phyloP scores from a whole-genome alignment of 495 filamentous ascomycete species.

The Trichocladium uniseriatum region DNA sequence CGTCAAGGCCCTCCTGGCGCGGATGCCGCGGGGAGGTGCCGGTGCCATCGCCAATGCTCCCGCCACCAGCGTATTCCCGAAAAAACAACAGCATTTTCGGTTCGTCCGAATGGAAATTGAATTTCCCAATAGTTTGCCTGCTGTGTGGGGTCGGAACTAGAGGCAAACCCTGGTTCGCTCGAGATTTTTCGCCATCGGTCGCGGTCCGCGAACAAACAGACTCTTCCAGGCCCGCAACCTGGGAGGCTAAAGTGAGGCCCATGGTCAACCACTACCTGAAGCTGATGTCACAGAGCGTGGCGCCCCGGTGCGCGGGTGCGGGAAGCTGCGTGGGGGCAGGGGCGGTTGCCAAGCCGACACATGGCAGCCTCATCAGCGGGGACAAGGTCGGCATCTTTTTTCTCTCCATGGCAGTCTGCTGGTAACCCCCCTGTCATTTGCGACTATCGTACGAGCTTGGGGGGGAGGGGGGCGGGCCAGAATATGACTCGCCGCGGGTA shows the following conservation, averaged over 20 bases:
- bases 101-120: background rate
- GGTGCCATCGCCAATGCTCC: too few species aligned
- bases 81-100: background rate
- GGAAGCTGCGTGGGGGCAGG: background rate
- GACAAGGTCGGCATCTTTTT: background rate
- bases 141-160: background rate
- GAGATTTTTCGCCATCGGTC: background rate
- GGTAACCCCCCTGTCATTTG: slow-evolving; percentile 1
- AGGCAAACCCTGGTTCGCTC: background rate
- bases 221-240: too few species aligned
- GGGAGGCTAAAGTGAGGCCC: too few species aligned
- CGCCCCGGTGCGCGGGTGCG: background rate
- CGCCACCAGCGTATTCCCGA: too few species aligned
- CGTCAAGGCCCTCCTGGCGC: too few species aligned
- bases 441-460: slow-evolving; percentile 14
- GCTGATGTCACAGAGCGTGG: too few species aligned
- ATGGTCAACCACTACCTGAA: too few species aligned
- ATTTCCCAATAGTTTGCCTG: background rate
- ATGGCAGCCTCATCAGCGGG: slow-evolving; percentile 9
- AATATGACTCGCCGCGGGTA: slow-evolving; percentile 9
- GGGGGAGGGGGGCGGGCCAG: background rate
- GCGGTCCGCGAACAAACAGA: too few species aligned
- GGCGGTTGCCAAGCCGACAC: background rate
- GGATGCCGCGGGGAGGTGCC: background rate
- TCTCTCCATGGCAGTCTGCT: slow-evolving; percentile 2